These are phyloP conservation scores for Chytridium lagenaria DNA, from an alignment of 371 early-diverging fungal species.

Conservation along the genomic window DNA sequence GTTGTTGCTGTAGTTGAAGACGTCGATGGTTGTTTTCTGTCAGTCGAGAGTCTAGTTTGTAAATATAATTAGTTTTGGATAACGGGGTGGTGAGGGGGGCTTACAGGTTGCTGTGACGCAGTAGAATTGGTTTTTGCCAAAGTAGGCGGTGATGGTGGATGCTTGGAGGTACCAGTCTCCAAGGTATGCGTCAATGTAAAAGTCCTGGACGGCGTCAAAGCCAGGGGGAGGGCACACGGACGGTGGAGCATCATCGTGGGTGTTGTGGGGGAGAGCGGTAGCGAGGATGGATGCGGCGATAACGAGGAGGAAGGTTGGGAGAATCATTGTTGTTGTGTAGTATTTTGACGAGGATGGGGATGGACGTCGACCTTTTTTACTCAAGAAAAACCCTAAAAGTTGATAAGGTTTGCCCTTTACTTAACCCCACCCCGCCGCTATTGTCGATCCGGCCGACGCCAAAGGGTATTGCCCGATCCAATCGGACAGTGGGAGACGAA, in stretches of 20 bases:
- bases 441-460: too few relatives aligned
- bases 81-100: background rate
- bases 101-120: conserved; percentile 1
- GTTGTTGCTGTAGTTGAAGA: conserved; percentile 19
- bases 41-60: background rate
- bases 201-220: conserved; percentile 14
- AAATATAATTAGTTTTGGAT: background rate
- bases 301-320: too few relatives aligned
- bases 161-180: conserved; percentile 6
- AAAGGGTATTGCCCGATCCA: too few relatives aligned
- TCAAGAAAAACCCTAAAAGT: too few relatives aligned
- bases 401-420: too few relatives aligned
- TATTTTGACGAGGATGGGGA: too few relatives aligned
- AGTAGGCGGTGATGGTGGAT: background rate
- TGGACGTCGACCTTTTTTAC: too few relatives aligned
- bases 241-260: background rate
- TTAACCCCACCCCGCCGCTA: too few relatives aligned
- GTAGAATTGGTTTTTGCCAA: background rate
- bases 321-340: too few relatives aligned
- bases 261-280: background rate
- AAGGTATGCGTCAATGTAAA: conserved; percentile 10
- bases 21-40: background rate
- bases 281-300: too few relatives aligned
- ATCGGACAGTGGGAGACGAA: too few relatives aligned
- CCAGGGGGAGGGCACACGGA: conserved; percentile 9